Percentiles rank a stretch among this genome's conserved stretches.
Evolutionary conservation across 1,284 basidiomycete genomes (phyloP).

Genomic region (Cutaneotrichosporon cutaneum): DNA sequence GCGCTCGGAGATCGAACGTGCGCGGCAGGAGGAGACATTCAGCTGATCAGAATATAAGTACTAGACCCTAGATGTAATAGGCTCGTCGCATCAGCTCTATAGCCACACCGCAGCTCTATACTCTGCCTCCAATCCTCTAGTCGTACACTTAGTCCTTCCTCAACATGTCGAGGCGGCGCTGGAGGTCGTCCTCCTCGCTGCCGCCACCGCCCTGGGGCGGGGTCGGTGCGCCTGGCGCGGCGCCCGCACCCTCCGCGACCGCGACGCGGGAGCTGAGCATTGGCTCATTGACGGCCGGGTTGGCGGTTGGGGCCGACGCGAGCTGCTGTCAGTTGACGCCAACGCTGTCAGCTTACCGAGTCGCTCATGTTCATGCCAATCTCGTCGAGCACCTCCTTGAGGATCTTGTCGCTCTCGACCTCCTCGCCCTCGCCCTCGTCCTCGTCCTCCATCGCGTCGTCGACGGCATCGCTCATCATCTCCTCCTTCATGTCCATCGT

Average conservation of each 20-base stretch:
- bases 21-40: slow-evolving; percentile 15
- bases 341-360: slow-evolving; percentile 61
- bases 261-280: slow-evolving; percentile 67
- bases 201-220: slow-evolving; percentile 54
- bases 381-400: slow-evolving; percentile 95
- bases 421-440: slow-evolving; percentile 82
- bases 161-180: slow-evolving; percentile 79
- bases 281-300: slow-evolving; percentile 62
- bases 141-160: slow-evolving; percentile 52
- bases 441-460: slow-evolving; percentile 97
- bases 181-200: slow-evolving; percentile 82
- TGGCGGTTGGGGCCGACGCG: slow-evolving; percentile 73
- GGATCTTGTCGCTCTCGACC: slow-evolving; percentile 91
- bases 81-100: background rate
- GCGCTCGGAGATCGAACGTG: slow-evolving; percentile 47
- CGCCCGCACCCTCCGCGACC: slow-evolving; percentile 60
- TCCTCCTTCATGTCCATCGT: slow-evolving; percentile 99
- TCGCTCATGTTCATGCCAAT: slow-evolving; percentile 92
- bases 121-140: no score
- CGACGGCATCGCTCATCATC: slow-evolving; percentile 98
- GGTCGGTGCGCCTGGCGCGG: slow-evolving; percentile 38
- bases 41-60: background rate
- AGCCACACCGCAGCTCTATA: background rate
- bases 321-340: slow-evolving; percentile 55
- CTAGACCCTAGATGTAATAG: slow-evolving; percentile 1